phyloP scores from a whole-genome alignment of 2,329 filamentous ascomycete species.

The Hypoxylon sp. region DNA sequence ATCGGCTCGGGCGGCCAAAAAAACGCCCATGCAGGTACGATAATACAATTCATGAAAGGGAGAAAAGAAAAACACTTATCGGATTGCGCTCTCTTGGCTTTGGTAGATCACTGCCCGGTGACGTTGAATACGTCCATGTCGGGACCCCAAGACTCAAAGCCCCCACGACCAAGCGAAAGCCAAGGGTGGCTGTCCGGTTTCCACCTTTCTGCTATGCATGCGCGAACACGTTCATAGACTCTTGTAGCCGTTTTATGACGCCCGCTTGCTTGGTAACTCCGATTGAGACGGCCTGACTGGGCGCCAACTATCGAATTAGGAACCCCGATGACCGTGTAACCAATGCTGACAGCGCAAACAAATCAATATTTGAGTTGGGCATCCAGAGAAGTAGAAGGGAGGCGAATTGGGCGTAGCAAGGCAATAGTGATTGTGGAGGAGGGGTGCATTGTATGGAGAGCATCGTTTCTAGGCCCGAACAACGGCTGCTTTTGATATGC shows the following conservation, averaged over 20 bases:
- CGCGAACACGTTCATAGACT: constrained; percentile 11
- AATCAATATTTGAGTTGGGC: constrained; percentile 37
- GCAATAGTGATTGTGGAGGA: constrained; percentile 2
- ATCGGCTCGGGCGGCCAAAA: constrained; percentile 19
- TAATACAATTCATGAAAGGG: constrained; percentile 16
- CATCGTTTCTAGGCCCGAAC: constrained; percentile 1
- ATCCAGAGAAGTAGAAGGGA: constrained; percentile 14
- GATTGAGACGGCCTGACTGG: constrained; percentile 28
- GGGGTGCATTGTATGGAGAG: background rate
- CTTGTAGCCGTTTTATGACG: constrained; percentile 26
- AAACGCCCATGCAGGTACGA: constrained; percentile 19
- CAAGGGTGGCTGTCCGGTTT: constrained; percentile 15
- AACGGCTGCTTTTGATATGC: constrained; percentile 6
- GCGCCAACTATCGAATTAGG: constrained; percentile 31
- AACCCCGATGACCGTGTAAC: constrained; percentile 19
- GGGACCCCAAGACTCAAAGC: background rate
- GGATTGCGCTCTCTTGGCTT: constrained; percentile 25
- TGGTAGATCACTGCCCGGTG: constrained; percentile 35
- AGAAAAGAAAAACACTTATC: too few relatives aligned
- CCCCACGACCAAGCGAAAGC: constrained; percentile 15
- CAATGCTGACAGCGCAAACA: constrained; percentile 29
- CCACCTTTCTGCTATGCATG: constrained; percentile 25
- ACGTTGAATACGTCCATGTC: background rate
- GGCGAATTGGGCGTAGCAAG: constrained; percentile 23
- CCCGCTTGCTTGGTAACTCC: constrained; percentile 28